phyloP scores from a whole-genome alignment of 257 asterid species.

The Asclepias syriaca region DNA sequence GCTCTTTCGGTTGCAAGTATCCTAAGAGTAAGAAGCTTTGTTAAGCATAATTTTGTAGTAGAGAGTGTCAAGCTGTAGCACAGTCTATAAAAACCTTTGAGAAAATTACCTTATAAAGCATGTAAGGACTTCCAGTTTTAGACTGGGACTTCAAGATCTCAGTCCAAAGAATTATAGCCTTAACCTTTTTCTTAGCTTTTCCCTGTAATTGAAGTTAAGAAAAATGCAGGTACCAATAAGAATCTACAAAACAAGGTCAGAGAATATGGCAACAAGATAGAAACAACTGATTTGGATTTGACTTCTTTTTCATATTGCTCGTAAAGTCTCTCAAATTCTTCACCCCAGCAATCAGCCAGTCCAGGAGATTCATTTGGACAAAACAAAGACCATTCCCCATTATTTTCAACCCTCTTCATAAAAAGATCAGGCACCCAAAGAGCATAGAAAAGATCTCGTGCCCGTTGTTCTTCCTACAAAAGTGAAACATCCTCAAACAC shows the following conservation, averaged over 20 bases:
- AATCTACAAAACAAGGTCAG: neutral
- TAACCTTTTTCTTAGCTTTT: constrained; percentile 39
- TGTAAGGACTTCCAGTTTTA: constrained; percentile 43
- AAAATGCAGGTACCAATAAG: neutral
- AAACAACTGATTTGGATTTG: neutral
- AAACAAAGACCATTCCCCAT: constrained; percentile 80
- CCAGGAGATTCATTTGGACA: constrained; percentile 98
- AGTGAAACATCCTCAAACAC: neutral
- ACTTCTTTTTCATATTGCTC: constrained; percentile 73
- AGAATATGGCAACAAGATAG: neutral
- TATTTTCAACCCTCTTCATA: constrained; percentile 74
- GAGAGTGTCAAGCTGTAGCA: neutral
- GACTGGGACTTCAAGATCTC: constrained; percentile 39
- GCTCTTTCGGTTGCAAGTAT: constrained; percentile 90
- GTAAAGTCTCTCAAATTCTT: constrained; percentile 78
- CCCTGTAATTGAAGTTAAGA: constrained; percentile 16
- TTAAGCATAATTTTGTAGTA: no score
- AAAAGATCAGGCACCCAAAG: constrained; percentile 96
- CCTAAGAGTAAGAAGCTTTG: constrained; percentile 35
- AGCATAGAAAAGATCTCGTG: constrained; percentile 84
- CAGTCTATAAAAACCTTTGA: neutral
- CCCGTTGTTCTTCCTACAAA: constrained; percentile 81
- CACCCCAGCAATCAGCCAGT: constrained; percentile 97
- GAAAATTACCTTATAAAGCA: constrained; percentile 41
- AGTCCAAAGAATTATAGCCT: constrained; percentile 42